Base-by-base conservation (phyloP, 345 rosid species). In the Zanthoxylum bungeanum region DNA sequence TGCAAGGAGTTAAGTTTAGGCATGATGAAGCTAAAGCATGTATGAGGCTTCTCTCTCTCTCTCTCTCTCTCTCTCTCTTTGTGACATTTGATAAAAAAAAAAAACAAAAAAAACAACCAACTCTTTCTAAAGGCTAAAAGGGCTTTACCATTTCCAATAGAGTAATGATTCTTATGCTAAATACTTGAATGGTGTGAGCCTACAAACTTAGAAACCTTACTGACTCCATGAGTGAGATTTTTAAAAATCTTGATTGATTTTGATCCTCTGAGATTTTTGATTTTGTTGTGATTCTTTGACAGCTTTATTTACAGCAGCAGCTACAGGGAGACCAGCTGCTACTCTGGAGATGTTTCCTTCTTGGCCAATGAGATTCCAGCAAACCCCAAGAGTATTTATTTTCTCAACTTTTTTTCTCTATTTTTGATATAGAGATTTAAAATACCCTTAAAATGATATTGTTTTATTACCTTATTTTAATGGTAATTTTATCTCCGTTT, bases 271-370 rank as follows among this genome's bases (percentile, higher is more conserved):
- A 77, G 75, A 76, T 80, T 47, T n/a, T 69, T 68, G 22, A 33
- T 66, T 81, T 74, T 63, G 61, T 44, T 44, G 78, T 75, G 85
- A 77, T 88, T 78, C 77, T 81, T 44, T 80, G 84, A 81, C 99
- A 92, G 98, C 91, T 88, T 89, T 89, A 71, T 86, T 84, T 71
- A 72, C 90, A 74, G 78, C 90, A 75, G 78, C 60, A 55, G 75
- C 40, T 37, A 34, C 77, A 75, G 88, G 86, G 72, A 87, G 88
- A 81, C 96, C 95, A 77, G 91, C 97, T 79, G 93, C 99, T 67
- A 89, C 99, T 78, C 93, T 92, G 90, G 99, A 95, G 78, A 92
- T 95, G 94, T 95, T 92, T 87, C 99, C 99, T 82, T 88, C 99
- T 57, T 91, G 98, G 98, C 98, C 99, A 86, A 92, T 95, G 62